These are phyloP conservation scores for Hypericum androsaemum DNA, from an alignment of 345 rosid species.

Conservation along the genomic window DNA sequence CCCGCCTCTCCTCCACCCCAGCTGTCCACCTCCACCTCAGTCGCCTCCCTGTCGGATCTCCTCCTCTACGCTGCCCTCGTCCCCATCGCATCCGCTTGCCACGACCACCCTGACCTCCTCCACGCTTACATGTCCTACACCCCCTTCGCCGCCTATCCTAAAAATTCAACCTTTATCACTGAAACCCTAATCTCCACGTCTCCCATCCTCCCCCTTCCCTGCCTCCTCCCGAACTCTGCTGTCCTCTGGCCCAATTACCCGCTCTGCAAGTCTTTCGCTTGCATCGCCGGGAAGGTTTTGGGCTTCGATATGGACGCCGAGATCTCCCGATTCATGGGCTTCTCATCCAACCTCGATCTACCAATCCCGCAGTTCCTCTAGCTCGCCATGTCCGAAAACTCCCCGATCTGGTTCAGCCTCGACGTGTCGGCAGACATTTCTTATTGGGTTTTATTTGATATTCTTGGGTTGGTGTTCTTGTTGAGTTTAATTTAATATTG, in stretches of 20 bases:
- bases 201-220: slow-evolving; percentile 44
- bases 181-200: slow-evolving; percentile 78
- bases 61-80: slow-evolving; percentile 66
- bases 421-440: no score
- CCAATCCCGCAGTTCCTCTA: slow-evolving; percentile 76
- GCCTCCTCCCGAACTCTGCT: slow-evolving; percentile 47
- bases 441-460: no score
- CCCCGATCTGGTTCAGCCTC: slow-evolving; percentile 60
- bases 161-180: slow-evolving; percentile 48
- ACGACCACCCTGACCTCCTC: slow-evolving; percentile 75
- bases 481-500: no score
- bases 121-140: slow-evolving; percentile 76
- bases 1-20: slow-evolving; percentile 52
- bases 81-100: slow-evolving; percentile 84
- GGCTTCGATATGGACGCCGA: slow-evolving; percentile 55
- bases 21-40: slow-evolving; percentile 10
- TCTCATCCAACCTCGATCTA: slow-evolving; percentile 72
- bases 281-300: slow-evolving; percentile 45
- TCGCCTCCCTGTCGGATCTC: slow-evolving; percentile 57
- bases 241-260: slow-evolving; percentile 61
- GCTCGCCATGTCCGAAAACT: slow-evolving; percentile 45
- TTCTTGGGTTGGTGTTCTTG: no score
- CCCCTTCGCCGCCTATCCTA: slow-evolving; percentile 76
- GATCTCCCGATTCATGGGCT: slow-evolving; percentile 37
- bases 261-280: slow-evolving; percentile 59